Base-by-base conservation (phyloP, 2,329 filamentous ascomycete genomes). In the Microdochium bolleyi region DNA sequence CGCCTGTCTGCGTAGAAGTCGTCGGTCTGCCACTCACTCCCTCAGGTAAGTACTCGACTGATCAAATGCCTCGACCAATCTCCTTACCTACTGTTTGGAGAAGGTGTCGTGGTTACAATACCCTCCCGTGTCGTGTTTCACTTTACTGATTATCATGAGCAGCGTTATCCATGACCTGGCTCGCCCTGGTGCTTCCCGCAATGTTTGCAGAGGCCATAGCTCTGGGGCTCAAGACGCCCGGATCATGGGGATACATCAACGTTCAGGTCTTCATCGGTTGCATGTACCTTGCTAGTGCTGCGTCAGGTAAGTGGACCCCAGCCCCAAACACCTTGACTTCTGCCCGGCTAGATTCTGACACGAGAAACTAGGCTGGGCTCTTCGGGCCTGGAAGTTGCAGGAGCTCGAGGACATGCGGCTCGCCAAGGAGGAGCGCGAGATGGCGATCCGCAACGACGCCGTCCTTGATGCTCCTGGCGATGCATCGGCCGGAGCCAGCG, bases 1-100 rank as follows among this genome's bases (percentile, higher is more conserved):
- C 74, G 0, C 87, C 88, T 0, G 82, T 92, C 7, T 80, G 80
- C 4, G 85, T 85, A 2, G 88, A 92, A 66, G 81, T 92, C 1
- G 81, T 92, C 27, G 88, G 88, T 0, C 66, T 92, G 3, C 77
- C 78, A 53, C 70, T 87, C 44, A 74, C 92, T 2, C 85, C 88
- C 1, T 82, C 85, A 13, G 82, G 80, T 59, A 56, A 58, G 66
- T 54, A 30, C 27, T 30, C 5, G 5, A 30, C 27, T 30, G 27
- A n/a, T n/a, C n/a, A n/a, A n/a, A n/a, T n/a, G n/a, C n/a, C n/a
- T n/a, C n/a, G n/a, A n/a, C n/a, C n/a, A n/a, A n/a, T n/a, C n/a
- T n/a, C n/a, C n/a, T n/a, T n/a, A n/a, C n/a, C n/a, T n/a, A n/a
- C n/a, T n/a, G n/a, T n/a, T n/a, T n/a, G n/a, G n/a, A n/a, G n/a